Conservation (phyloP, 1,284 basidiomycete genomes). For the Cutaneotrichosporon curvatum region DNA sequence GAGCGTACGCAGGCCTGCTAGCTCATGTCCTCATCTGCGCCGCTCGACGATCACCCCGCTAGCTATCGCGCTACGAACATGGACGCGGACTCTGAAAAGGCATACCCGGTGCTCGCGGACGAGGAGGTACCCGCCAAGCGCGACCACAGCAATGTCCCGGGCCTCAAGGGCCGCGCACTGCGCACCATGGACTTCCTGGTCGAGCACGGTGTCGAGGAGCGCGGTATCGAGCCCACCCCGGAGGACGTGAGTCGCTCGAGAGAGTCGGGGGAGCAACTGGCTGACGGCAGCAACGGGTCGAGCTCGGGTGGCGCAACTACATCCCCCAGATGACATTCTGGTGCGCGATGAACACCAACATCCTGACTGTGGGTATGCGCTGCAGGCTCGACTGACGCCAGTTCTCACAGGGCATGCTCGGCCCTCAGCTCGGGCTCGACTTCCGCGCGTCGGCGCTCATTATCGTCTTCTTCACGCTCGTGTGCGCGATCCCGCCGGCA, state of each 20-base stretch:
- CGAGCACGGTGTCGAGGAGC: conserved; percentile 40
- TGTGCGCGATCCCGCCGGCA: conserved; percentile 29
- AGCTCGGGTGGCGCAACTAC: conserved; percentile 23
- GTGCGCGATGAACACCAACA: conserved; percentile 43
- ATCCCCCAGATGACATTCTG: conserved; percentile 40
- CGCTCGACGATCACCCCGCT: too few species aligned
- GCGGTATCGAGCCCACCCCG: conserved; percentile 39
- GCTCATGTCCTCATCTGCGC: too few species aligned
- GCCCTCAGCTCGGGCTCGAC: conserved; percentile 37
- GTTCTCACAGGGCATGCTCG: conserved; percentile 42
- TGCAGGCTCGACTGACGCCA: neutral
- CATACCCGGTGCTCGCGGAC: too few species aligned
- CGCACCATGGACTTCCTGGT: conserved; percentile 32
- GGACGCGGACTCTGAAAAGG: too few species aligned
- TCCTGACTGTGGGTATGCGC: conserved; percentile 32
- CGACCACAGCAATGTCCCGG: neutral
- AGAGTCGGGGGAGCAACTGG: neutral
- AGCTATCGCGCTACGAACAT: too few species aligned
- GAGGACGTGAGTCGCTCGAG: conserved; percentile 28
- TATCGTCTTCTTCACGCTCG: conserved; percentile 31
- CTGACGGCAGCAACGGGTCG: conserved; percentile 15
- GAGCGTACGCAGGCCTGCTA: too few species aligned
- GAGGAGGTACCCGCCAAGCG: too few species aligned
- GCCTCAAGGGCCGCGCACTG: conserved; percentile 1
- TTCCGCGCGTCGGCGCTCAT: conserved; percentile 27